phyloP scores from a whole-genome alignment of 2,329 filamentous ascomycete species.

The Elsinoe necatrix region DNA sequence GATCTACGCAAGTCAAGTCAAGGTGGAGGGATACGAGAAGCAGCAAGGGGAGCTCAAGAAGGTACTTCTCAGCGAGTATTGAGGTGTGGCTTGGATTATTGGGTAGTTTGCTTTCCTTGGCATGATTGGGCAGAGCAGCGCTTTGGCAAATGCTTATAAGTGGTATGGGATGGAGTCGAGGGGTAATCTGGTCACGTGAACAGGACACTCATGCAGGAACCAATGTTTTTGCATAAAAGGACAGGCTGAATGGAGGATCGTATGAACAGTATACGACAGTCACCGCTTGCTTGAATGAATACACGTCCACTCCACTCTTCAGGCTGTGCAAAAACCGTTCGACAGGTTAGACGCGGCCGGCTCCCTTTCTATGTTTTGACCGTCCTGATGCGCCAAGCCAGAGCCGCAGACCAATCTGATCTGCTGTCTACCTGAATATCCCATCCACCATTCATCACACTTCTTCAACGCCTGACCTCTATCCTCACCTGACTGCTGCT shows the following conservation, averaged over 20 bases:
- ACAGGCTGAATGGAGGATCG: neutral
- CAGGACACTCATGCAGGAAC: neutral
- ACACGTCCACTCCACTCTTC: conserved; percentile 3
- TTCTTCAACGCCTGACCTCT: neutral
- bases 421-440: too few relatives aligned
- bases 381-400: too few relatives aligned
- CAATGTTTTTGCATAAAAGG: neutral
- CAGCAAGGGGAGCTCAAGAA: conserved; percentile 67
- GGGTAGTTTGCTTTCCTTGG: neutral
- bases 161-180: too few relatives aligned
- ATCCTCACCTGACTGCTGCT: neutral
- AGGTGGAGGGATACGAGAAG: conserved; percentile 63
- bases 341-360: neutral
- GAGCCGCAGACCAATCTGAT: too few relatives aligned
- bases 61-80: conserved; percentile 50
- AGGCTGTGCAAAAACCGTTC: neutral
- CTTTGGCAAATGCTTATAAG: too few relatives aligned
- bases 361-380: too few relatives aligned
- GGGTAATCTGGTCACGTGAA: neutral
- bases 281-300: neutral
- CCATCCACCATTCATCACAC: neutral
- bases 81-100: conserved; percentile 13
- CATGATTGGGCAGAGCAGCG: too few relatives aligned
- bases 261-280: neutral
- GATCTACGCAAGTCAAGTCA: conserved; percentile 62